A percentile compares a stretch with the other conserved stretches of the same genome.
Evolutionary conservation across 2,329 filamentous ascomycete genomes (phyloP).

Genomic region (Cladophialophora immunda): DNA sequence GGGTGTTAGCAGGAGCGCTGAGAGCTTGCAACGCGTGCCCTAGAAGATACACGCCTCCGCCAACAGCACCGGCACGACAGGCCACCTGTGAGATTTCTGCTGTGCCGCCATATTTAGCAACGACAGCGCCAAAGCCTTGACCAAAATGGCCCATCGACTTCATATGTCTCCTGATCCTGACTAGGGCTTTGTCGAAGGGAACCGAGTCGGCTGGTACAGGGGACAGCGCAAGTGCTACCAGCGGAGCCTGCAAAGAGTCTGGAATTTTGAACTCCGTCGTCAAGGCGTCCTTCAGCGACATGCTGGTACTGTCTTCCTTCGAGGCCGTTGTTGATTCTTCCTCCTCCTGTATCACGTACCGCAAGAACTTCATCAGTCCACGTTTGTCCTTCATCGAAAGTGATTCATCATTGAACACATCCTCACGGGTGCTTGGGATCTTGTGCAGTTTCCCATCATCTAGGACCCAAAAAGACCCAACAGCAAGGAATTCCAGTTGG

Average conservation of each 20-base stretch:
- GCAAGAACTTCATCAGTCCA: constrained; percentile 89
- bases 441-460: constrained; percentile 62
- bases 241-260: constrained; percentile 68
- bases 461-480: constrained; percentile 90
- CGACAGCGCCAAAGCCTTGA: constrained; percentile 84
- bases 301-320: constrained; percentile 65
- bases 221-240: constrained; percentile 77
- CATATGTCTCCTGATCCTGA: constrained; percentile 79
- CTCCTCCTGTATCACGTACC: constrained; percentile 80
- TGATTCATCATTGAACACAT: constrained; percentile 80
- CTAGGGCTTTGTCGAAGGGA: constrained; percentile 73
- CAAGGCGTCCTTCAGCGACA: constrained; percentile 58
- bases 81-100: constrained; percentile 91
- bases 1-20: not conserved
- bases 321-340: constrained; percentile 55
- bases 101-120: constrained; percentile 91
- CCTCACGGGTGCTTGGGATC: constrained; percentile 89
- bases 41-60: constrained; percentile 88
- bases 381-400: constrained; percentile 85
- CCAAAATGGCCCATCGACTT: constrained; percentile 88
- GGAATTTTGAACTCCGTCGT: constrained; percentile 72
- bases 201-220: constrained; percentile 64
- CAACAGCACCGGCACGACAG: constrained; percentile 89
- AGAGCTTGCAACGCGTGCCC: constrained; percentile 68
- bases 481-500: constrained; percentile 91